Evolutionary conservation across 352 stramenopile genomes (phyloP).

Genomic region (Globisporangium sylvaticum): DNA sequence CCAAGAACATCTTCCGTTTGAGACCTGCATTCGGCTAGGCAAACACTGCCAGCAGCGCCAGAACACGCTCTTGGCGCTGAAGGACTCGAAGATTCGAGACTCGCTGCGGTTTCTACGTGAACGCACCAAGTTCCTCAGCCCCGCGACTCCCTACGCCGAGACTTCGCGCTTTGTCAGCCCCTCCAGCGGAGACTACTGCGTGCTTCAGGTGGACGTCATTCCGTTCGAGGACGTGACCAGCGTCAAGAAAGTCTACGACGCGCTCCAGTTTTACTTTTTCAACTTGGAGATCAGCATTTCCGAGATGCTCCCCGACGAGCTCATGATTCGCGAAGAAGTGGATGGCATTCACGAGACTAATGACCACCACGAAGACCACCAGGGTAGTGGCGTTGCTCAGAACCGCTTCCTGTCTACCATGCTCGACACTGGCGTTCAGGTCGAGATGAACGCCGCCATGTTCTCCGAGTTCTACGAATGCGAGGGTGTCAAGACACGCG

Average conservation of each 20-base stretch:
- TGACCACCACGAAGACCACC: not conserved
- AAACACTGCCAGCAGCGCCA: slow-evolving; percentile 20
- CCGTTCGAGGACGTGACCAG: not conserved
- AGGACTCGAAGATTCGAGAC: slow-evolving; percentile 31
- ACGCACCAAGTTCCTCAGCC: slow-evolving; percentile 29
- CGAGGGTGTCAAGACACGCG: not conserved
- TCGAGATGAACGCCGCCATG: slow-evolving; percentile 6
- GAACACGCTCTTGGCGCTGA: slow-evolving; percentile 25
- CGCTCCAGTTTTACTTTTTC: not conserved
- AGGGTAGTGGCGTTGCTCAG: not conserved
- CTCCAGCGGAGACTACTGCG: not conserved
- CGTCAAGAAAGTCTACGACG: not conserved
- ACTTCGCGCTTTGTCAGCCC: not conserved
- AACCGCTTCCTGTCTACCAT: slow-evolving; percentile 3
- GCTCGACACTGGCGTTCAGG: not conserved
- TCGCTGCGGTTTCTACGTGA: slow-evolving; percentile 29
- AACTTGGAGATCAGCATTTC: slow-evolving; percentile 9
- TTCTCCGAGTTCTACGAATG: slow-evolving; percentile 3
- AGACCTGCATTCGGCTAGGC: slow-evolving; percentile 20
- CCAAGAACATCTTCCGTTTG: not conserved
- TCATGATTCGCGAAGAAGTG: not conserved
- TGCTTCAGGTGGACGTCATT: not conserved
- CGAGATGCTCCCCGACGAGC: not conserved
- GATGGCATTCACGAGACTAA: not conserved
- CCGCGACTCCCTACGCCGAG: slow-evolving; percentile 21